These are phyloP conservation scores for Magnaporthiopsis rhizophila DNA, from an alignment of 2,329 filamentous ascomycete species.

Conservation along the genomic window DNA sequence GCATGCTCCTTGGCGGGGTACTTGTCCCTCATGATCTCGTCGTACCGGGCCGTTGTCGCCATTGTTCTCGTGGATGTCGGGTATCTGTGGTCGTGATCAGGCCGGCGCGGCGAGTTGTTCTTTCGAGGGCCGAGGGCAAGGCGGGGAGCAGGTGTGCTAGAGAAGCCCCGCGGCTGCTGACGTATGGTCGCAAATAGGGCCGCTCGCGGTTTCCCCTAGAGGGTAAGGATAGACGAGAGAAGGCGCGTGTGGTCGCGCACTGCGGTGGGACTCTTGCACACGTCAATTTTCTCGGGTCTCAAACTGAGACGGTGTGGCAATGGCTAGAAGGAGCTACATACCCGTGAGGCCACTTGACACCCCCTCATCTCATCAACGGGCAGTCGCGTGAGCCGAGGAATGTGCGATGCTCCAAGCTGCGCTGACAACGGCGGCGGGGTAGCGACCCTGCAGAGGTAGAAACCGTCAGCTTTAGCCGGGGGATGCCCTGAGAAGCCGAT, in stretches of 20 bases:
- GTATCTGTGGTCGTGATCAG: background rate
- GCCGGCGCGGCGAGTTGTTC: background rate
- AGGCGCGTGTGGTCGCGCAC: too few species aligned
- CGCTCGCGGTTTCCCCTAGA: background rate
- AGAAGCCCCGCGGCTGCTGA: background rate
- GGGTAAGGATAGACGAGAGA: too few species aligned
- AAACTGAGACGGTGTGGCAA: too few species aligned
- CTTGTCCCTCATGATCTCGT: conserved; percentile 50
- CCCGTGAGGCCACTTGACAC: background rate
- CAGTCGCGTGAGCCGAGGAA: background rate
- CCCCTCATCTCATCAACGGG: background rate
- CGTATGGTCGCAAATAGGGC: background rate
- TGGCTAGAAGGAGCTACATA: background rate
- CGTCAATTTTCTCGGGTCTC: too few species aligned
- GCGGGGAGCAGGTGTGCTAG: background rate
- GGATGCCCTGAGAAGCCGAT: background rate
- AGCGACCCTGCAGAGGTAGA: background rate
- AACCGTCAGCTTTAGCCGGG: too few species aligned
- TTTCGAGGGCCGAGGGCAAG: background rate
- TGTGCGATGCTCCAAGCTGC: background rate
- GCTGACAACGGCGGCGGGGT: background rate
- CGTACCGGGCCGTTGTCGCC: conserved; percentile 26
- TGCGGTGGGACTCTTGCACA: background rate
- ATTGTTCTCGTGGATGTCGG: conserved; percentile 3
- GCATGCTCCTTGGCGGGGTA: conserved; percentile 85